phyloP scores from a whole-genome alignment of 1,284 basidiomycete species.

The Ustilago hordei region DNA sequence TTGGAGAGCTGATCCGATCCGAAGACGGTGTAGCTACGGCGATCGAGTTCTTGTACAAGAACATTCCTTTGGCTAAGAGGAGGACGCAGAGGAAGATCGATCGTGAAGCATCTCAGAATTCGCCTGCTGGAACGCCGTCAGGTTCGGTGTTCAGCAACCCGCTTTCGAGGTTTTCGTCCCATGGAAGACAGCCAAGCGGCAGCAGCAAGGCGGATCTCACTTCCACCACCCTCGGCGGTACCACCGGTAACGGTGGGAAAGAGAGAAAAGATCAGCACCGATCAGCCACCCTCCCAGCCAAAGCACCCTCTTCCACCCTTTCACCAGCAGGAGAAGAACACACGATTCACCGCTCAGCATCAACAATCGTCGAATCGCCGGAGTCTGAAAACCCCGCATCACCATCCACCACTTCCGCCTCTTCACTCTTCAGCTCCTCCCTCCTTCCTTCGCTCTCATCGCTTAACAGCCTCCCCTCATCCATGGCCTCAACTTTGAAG shows the following conservation, averaged over 20 bases:
- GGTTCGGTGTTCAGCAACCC: constrained; percentile 16
- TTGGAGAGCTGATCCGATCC: constrained; percentile 58
- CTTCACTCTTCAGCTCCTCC: neutral
- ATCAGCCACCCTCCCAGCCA: constrained; percentile 16
- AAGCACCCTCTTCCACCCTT: neutral
- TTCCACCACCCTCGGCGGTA: neutral
- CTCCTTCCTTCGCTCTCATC: constrained; percentile 21
- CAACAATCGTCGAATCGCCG: constrained; percentile 19
- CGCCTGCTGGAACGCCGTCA: constrained; percentile 1
- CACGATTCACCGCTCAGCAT: neutral
- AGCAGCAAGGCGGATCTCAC: constrained; percentile 5
- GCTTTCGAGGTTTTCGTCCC: constrained; percentile 15
- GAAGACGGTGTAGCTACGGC: constrained; percentile 61
- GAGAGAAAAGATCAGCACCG: constrained; percentile 10
- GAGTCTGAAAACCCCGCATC: neutral
- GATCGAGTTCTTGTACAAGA: constrained; percentile 57
- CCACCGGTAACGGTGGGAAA: neutral
- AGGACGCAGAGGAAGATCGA: constrained; percentile 33
- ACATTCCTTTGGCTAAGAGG: constrained; percentile 43
- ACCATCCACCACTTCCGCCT: neutral
- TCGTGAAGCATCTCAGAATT: constrained; percentile 23
- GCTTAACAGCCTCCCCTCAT: constrained; percentile 11
- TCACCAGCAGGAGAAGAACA: constrained; percentile 2
- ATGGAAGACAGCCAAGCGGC: constrained; percentile 15
- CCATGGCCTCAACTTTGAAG: constrained; percentile 34